Percentiles rank a stretch among this genome's conserved stretches.
Evolutionary conservation across 108 stramenopile species (phyloP).

Genomic region (Seminavis robusta): DNA sequence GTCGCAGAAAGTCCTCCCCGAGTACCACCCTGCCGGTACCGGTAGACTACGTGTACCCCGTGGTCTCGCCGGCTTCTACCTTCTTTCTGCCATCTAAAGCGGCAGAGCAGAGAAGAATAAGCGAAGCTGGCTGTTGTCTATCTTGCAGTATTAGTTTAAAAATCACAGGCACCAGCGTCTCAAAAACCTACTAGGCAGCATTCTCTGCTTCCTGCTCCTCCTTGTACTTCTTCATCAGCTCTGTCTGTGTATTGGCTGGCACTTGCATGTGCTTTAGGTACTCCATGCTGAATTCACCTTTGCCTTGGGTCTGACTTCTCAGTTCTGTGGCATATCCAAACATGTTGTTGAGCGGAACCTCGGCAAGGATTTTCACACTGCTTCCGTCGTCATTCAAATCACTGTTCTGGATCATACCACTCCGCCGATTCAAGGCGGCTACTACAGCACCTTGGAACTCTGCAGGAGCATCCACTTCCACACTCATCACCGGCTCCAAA

Average conservation of each 20-base stretch:
- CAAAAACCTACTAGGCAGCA: conserved; percentile 22
- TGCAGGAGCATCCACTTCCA: conserved; percentile 89
- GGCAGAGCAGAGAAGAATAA: too few relatives aligned
- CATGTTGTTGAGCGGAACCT: conserved; percentile 93
- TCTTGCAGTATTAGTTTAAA: too few relatives aligned
- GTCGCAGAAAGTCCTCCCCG: background rate
- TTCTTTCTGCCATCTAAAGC: too few relatives aligned
- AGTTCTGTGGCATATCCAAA: conserved; percentile 97
- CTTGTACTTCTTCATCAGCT: conserved; percentile 86
- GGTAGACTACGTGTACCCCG: too few relatives aligned
- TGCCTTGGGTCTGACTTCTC: conserved; percentile 94
- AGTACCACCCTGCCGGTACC: background rate
- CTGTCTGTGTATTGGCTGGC: conserved; percentile 77
- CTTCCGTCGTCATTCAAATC: conserved; percentile 94
- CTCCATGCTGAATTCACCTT: conserved; percentile 99
- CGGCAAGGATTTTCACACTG: conserved; percentile 80
- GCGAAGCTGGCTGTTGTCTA: too few relatives aligned
- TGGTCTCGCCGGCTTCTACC: too few relatives aligned
- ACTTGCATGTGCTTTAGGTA: conserved; percentile 91
- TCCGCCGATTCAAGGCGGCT: conserved; percentile 90
- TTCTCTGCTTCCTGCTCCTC: conserved; percentile 60
- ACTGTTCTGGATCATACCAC: conserved; percentile 90
- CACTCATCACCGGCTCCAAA: conserved; percentile 95
- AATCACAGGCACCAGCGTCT: too few relatives aligned
- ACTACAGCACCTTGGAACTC: conserved; percentile 98